Evolutionary conservation across 2,329 filamentous ascomycete species (phyloP).

Genomic region (Purpureocillium lavendulum): DNA sequence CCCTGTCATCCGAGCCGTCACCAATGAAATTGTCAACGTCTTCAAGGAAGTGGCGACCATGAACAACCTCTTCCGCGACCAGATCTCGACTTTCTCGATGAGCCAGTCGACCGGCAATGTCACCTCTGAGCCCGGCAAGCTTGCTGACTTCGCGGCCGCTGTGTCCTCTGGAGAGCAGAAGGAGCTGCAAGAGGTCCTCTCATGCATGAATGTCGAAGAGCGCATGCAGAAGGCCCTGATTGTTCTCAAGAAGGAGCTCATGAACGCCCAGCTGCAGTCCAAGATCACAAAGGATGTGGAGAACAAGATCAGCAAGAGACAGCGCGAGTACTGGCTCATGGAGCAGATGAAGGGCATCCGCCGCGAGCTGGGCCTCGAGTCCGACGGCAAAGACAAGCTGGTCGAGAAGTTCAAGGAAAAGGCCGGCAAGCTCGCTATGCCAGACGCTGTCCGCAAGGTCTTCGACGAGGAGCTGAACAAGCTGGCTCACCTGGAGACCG

Average conservation of each 20-base stretch:
- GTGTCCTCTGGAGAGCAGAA: conserved; percentile 90
- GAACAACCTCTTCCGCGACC: conserved; percentile 92
- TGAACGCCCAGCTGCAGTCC: conserved; percentile 93
- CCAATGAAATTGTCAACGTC: conserved; percentile 96
- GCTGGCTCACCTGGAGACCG: conserved; percentile 86
- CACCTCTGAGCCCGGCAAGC: conserved; percentile 85
- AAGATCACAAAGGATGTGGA: conserved; percentile 99
- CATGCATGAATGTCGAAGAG: conserved; percentile 84
- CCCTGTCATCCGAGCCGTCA: conserved; percentile 80
- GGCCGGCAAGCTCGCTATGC: conserved; percentile 89
- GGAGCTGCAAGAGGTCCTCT: conserved; percentile 86
- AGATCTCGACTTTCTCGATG: conserved; percentile 95
- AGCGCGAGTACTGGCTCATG: conserved; percentile 97
- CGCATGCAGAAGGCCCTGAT: conserved; percentile 85
- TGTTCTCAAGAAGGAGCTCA: conserved; percentile 94
- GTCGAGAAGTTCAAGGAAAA: conserved; percentile 98
- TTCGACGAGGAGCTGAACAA: conserved; percentile 99
- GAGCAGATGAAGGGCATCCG: conserved; percentile 99
- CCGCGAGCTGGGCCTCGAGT: conserved; percentile 90
- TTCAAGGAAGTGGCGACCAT: conserved; percentile 95
- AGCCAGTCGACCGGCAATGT: conserved; percentile 93
- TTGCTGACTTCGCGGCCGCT: conserved; percentile 94
- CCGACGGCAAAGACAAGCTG: conserved; percentile 95
- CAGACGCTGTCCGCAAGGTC: conserved; percentile 90
- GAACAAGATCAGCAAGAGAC: conserved; percentile 92